A percentile compares a stretch with the other conserved stretches of the same genome.
phyloP scores from a whole-genome alignment of 768 basidiomycete species.

The Crepidotus variabilis region DNA sequence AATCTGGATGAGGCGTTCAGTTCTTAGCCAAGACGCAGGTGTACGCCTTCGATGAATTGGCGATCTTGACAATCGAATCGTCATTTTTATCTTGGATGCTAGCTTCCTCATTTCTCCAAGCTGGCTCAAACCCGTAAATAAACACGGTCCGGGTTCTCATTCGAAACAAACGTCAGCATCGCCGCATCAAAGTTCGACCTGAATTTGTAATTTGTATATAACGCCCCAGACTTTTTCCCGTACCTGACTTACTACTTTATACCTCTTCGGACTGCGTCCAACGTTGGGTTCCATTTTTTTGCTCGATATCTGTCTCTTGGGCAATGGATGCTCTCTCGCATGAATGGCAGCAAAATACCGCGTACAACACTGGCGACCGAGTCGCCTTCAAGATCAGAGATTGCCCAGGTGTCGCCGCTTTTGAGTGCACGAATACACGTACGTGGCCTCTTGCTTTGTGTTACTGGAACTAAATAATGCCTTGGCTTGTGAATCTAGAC shows the following conservation, averaged over 20 bases:
- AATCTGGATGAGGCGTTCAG: no score
- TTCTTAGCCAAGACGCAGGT: no score
- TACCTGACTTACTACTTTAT: not conserved
- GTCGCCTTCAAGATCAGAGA: constrained; percentile 29
- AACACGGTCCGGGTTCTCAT: not conserved
- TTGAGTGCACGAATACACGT: constrained; percentile 26
- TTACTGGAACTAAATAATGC: not conserved
- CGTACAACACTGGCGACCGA: constrained; percentile 24
- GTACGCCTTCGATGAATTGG: no score
- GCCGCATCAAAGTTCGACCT: not conserved
- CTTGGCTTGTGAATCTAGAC: constrained; percentile 14
- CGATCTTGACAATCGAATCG: not conserved
- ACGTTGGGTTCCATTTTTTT: not conserved
- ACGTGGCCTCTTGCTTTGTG: constrained; percentile 10
- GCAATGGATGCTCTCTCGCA: constrained; percentile 28
- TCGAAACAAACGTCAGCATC: not conserved
- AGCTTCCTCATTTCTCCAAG: not conserved
- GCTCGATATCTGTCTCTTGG: not conserved
- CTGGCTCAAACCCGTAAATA: not conserved
- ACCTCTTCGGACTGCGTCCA: not conserved
- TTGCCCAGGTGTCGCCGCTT: constrained; percentile 26
- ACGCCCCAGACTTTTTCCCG: not conserved
- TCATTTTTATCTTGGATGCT: not conserved
- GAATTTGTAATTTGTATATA: not conserved
- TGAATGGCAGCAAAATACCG: constrained; percentile 23